Evolutionary conservation across 805 yeast genomes (phyloP), one percentile per base, ranked within the genome.

Genomic region (Torulaspora maleeae): DNA sequence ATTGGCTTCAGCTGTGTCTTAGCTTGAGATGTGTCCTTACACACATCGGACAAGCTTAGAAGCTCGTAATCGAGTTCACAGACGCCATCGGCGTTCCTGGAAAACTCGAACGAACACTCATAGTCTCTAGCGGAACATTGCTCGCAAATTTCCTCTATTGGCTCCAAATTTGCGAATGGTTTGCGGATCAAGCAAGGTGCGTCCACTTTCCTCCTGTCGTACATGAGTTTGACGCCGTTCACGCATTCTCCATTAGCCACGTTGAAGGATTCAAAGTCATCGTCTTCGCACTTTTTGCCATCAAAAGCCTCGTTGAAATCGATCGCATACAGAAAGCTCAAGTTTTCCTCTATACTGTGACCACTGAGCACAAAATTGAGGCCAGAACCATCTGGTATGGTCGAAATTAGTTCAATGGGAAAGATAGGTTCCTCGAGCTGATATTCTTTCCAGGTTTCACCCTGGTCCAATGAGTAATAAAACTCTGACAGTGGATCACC

Each of bases 361-460:
- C 86, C 87, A 13, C 69, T 55, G 2, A 83, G 42, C 12, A 83
- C 50, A 51, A 87, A 79, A 43, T 74, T 75, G 27, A 72, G 64
- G 2, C 88, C 79, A 0, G 89, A 76, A 1, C 91, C 86, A 64
- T 86, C 95, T 12, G 78, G 72, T 0, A 86, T 76, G 0, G 89
- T 79, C 1, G 78, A 42, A 0, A 48, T 60, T 6, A 82, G 45
- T 4, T 65, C 56, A 2, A 63, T 45, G 0, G 83, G 79, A 29
- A 56, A 53, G 11, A 80, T 55, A 1, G 70, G 49, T 7, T 52
- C 42, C 7, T 75, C 80, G 4, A 86, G 59, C n/a, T 73, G 69
- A 27, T 69, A 66, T 30, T 70, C 70, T 4, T 59, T 48, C 90
- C 93, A 87, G 2, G 82, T 63, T 27, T 69, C 60, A 36, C 96